These are phyloP conservation scores for Spergularia azorica DNA, from an alignment of 179 eudicot genomes.

Conservation along the genomic window DNA sequence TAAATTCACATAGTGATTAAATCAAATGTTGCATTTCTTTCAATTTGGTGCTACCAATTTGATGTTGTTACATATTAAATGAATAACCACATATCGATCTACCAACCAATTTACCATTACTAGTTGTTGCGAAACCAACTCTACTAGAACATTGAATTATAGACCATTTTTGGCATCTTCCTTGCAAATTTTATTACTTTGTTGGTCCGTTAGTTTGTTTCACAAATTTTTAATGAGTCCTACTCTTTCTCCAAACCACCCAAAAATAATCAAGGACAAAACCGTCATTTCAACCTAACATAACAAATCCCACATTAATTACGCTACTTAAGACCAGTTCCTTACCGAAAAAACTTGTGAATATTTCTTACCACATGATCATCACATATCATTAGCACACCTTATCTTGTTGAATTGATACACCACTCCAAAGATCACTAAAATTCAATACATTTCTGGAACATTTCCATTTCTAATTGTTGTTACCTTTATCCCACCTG, in stretches of 20 bases:
- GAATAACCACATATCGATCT: neutral
- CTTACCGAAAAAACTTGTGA: conserved; percentile 13
- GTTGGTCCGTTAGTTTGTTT: neutral
- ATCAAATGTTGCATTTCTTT: neutral
- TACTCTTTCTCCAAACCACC: neutral
- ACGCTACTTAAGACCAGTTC: conserved; percentile 26
- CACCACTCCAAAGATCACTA: too few species aligned
- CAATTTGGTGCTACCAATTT: neutral
- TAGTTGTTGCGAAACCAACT: conserved; percentile 9
- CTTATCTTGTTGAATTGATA: too few species aligned
- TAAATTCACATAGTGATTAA: neutral
- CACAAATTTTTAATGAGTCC: conserved; percentile 4
- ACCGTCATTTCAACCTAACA: neutral
- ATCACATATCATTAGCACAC: neutral
- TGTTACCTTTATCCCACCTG: too few species aligned
- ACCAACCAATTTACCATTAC: conserved; percentile 2
- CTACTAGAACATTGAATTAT: conserved; percentile 2
- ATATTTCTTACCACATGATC: conserved; percentile 11
- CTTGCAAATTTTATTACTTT: too few species aligned
- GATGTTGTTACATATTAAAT: neutral
- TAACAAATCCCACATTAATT: conserved; percentile 6
- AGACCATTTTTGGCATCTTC: conserved; percentile 11
- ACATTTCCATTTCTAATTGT: too few species aligned
- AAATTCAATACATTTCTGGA: too few species aligned
- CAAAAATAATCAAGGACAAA: neutral